These are phyloP conservation scores for Fusarium sublunatum DNA, from an alignment of 2,329 filamentous ascomycete genomes.

Conservation along the genomic window DNA sequence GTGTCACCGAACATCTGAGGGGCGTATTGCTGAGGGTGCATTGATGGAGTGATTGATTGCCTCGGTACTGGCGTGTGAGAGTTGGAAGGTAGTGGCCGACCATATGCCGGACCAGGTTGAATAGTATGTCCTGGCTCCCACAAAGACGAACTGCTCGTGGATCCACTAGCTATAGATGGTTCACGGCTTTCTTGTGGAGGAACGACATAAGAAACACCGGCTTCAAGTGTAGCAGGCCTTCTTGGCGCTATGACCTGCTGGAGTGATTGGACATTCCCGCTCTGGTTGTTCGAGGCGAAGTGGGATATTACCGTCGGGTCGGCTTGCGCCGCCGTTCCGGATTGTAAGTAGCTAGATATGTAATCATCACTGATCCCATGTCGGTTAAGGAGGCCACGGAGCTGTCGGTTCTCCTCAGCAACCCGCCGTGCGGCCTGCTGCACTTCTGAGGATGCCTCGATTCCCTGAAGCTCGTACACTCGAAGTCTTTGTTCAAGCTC, in stretches of 20 bases:
- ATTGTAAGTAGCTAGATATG: slow-evolving; percentile 58
- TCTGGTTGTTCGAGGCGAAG: slow-evolving; percentile 40
- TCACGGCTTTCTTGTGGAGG: slow-evolving; percentile 51
- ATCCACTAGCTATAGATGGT: slow-evolving; percentile 49
- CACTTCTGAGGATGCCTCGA: slow-evolving; percentile 77
- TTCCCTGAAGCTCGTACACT: slow-evolving; percentile 71
- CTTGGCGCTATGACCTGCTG: slow-evolving; percentile 55
- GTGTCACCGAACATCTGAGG: slow-evolving; percentile 37
- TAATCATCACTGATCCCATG: slow-evolving; percentile 68
- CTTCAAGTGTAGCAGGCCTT: slow-evolving; percentile 47
- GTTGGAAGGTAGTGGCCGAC: slow-evolving; percentile 44
- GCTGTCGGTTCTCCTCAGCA: slow-evolving; percentile 73
- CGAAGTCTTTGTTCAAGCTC: slow-evolving; percentile 73
- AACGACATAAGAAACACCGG: slow-evolving; percentile 44
- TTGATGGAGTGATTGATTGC: slow-evolving; percentile 38
- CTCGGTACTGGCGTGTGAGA: slow-evolving; percentile 38
- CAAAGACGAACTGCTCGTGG: slow-evolving; percentile 48
- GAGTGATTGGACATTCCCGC: slow-evolving; percentile 49
- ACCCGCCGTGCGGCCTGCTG: slow-evolving; percentile 76
- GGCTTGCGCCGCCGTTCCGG: slow-evolving; percentile 30
- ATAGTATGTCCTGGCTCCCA: slow-evolving; percentile 49
- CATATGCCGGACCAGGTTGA: slow-evolving; percentile 42
- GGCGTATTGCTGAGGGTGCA: slow-evolving; percentile 41
- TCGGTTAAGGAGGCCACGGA: slow-evolving; percentile 68
- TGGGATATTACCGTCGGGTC: slow-evolving; percentile 36